Evolutionary conservation across 2,329 filamentous ascomycete genomes (phyloP), one percentile per base, ranked within the genome.

Genomic region (Monosporascus sp.): DNA sequence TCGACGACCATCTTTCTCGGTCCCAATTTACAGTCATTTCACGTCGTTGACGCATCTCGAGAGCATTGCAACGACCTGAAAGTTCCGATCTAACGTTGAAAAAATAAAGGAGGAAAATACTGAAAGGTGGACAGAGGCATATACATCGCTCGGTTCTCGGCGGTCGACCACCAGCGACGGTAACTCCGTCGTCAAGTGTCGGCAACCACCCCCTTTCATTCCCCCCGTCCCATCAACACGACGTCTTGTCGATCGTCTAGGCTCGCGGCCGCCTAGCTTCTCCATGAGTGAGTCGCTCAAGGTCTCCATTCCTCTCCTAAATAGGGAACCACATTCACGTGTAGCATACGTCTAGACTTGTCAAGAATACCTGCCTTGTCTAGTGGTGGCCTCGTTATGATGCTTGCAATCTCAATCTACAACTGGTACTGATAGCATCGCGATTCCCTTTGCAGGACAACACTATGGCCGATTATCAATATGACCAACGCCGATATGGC

Each of bases 391-490:
- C 20, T 35, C 48, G 48, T 48, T 41, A 31, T 52, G 43, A 5
- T 31, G 8, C 18, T 24, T 18, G 2, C 39, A 18, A 14, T 11
- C 39, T 18, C 11, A 24, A 11, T 24, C 20, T 20, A 11, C 39
- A 14, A 20, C 39, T 20, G 39, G 18, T 24, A 31, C 62, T 59
- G 31, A 35, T 35, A 35, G 31, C 9, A 35, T 35, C 31, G 31
- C 31, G 31, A 35, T 52, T 50, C 46, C 17, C 51, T 71, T 75
- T 55, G 70, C 77, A 62, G 76, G 77, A 65, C 62, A 61, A 63
- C 59, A 70, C 72, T 65, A 85, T 85, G 81, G 77, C 80, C 64
- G 80, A 84, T 65, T 83, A 83, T 62, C 78, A 77, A 57, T 77
- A 77, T 63, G 76, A 78, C 62, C 75, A 80, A 67, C 77, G 77